Evolutionary conservation across 495 filamentous ascomycete genomes (phyloP).

Genomic region (Aspergillus mulundensis): DNA sequence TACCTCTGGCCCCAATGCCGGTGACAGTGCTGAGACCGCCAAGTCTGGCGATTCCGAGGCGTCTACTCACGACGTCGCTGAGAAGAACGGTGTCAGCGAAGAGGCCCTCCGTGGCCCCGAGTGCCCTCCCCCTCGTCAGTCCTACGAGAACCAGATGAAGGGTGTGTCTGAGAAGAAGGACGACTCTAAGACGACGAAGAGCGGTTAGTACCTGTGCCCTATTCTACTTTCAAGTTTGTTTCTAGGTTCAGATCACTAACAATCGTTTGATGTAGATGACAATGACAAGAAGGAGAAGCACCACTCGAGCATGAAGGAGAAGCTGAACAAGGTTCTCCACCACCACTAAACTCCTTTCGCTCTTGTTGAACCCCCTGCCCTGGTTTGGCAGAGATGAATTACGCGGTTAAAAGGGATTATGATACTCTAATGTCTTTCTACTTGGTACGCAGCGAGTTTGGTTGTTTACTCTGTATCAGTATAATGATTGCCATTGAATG

Average conservation of each 20-base stretch:
- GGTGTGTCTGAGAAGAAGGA: constrained; percentile 6
- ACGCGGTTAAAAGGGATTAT: too few relatives aligned
- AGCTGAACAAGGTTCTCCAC: not conserved
- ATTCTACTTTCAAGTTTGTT: not conserved
- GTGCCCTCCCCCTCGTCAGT: constrained; percentile 22
- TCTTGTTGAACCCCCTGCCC: too few relatives aligned
- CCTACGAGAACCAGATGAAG: constrained; percentile 25
- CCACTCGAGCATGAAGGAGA: not conserved
- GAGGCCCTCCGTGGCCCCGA: constrained; percentile 36
- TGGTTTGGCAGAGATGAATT: too few relatives aligned
- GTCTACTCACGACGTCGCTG: not conserved
- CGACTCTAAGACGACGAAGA: not conserved
- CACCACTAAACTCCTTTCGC: not conserved
- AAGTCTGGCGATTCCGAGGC: not conserved
- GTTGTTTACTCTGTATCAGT: not conserved
- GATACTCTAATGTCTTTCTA: not conserved
- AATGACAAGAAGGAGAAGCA: not conserved
- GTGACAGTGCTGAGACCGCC: not conserved
- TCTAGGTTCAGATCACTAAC: not conserved
- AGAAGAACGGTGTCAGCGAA: constrained; percentile 25
- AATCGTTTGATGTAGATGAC: not conserved
- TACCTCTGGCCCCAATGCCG: not conserved
- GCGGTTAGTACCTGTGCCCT: not conserved
- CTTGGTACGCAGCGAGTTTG: not conserved
- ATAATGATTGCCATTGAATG: not conserved